Evolutionary conservation across 164 flowering plant genomes (phyloP).

Genomic region (Vitis riparia): DNA sequence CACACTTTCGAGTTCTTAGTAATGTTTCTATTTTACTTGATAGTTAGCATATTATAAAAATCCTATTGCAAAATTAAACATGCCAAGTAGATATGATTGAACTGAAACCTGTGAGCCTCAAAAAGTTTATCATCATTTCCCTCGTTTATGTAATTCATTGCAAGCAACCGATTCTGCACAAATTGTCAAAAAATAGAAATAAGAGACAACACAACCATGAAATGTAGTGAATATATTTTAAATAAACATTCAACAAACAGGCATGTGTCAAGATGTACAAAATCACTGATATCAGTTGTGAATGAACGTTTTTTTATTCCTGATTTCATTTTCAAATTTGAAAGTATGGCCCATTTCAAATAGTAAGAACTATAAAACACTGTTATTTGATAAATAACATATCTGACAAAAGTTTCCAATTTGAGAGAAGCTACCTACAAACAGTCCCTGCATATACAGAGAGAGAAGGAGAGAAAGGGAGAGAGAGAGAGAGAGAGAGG

Average conservation of each 20-base stretch:
- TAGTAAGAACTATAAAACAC: not conserved
- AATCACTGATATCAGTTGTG: not conserved
- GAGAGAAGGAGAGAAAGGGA: no score
- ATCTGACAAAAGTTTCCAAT: not conserved
- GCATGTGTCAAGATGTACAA: not conserved
- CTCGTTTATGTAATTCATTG: slow-evolving; percentile 94
- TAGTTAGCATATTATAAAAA: no score
- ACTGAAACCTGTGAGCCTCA: slow-evolving; percentile 91
- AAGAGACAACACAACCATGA: not conserved
- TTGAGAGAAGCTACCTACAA: not conserved
- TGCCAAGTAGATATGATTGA: not conserved
- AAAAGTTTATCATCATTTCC: slow-evolving; percentile 90
- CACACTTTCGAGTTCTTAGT: no score
- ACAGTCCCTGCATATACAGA: no score
- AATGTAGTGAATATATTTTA: not conserved
- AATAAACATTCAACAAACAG: not conserved
- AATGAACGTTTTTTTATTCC: not conserved
- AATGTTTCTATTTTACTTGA: no score
- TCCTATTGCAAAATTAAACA: not conserved
- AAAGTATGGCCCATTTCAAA: no score
- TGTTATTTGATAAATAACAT: not conserved
- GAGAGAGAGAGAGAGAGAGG: no score
- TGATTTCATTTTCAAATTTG: no score
- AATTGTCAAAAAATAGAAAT: slow-evolving; percentile 3
- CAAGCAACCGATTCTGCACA: slow-evolving; percentile 94